Evolutionary conservation across 208 protist genomes (phyloP).

Genomic region (Leishmania tarentolae): DNA sequence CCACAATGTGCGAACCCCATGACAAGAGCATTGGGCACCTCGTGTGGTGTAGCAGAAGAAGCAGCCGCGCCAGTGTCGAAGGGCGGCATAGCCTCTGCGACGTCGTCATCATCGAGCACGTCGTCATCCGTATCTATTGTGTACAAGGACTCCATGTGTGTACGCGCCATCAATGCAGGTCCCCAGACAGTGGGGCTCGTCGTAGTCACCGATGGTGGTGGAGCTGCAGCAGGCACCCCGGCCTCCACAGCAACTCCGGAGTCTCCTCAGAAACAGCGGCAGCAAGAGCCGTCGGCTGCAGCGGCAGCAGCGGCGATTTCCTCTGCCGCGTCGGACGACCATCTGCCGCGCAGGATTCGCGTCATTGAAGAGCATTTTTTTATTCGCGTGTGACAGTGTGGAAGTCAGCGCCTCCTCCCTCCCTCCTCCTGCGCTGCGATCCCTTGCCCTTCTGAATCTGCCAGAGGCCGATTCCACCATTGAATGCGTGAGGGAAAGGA

Average conservation of each 20-base stretch:
- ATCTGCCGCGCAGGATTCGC: background rate
- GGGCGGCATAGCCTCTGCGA: background rate
- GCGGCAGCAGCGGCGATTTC: background rate
- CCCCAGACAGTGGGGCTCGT: background rate
- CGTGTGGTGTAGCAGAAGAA: background rate
- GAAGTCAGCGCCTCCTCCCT: background rate
- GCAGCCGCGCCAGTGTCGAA: background rate
- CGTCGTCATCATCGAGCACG: background rate
- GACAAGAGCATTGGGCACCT: slow-evolving; percentile 1
- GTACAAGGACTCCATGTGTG: slow-evolving; percentile 10
- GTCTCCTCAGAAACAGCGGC: background rate
- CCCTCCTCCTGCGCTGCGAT: background rate
- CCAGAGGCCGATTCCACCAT: background rate
- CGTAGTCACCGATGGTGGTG: background rate
- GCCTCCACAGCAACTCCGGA: background rate
- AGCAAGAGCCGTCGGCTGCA: background rate
- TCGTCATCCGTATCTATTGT: background rate
- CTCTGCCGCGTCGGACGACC: background rate
- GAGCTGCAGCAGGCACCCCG: background rate
- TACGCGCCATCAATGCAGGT: background rate
- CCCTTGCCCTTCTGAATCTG: background rate
- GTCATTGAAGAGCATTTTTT: background rate
- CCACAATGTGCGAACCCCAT: background rate
- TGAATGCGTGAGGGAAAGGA: no score
- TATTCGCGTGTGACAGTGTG: background rate